A percentile compares a stretch with the other conserved stretches of the same genome.
phyloP scores from a whole-genome alignment of 805 yeast species.

The Ogataea nakhonphanomensis region DNA sequence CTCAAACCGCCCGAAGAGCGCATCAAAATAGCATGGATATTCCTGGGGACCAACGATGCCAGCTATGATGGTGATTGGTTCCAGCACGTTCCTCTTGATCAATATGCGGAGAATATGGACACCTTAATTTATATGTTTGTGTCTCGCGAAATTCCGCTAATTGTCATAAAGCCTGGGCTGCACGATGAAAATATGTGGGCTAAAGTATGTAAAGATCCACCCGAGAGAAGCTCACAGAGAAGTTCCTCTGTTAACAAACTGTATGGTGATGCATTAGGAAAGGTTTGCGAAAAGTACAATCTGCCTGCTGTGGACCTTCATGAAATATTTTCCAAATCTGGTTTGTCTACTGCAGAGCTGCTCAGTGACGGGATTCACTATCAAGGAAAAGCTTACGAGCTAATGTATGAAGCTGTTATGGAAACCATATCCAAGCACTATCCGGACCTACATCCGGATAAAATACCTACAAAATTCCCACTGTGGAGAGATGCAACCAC shows the following conservation, averaged over 20 bases:
- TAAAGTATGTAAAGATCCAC: constrained; percentile 31
- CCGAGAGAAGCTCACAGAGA: constrained; percentile 41
- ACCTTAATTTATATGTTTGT: constrained; percentile 40
- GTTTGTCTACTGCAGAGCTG: constrained; percentile 32
- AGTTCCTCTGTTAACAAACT: constrained; percentile 40
- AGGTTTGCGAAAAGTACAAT: constrained; percentile 41
- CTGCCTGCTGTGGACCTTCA: constrained; percentile 61
- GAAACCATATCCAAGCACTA: constrained; percentile 30
- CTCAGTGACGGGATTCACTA: constrained; percentile 44
- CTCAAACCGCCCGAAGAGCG: constrained; percentile 27
- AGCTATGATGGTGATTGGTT: constrained; percentile 31
- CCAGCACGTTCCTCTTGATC: constrained; percentile 45
- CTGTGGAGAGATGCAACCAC: constrained; percentile 19
- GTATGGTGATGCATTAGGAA: constrained; percentile 50
- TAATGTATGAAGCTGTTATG: constrained; percentile 34
- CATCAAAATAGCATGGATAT: constrained; percentile 48
- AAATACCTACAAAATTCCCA: constrained; percentile 21
- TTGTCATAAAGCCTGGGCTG: constrained; percentile 62
- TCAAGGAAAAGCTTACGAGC: constrained; percentile 34
- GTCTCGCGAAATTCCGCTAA: constrained; percentile 43
- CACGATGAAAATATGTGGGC: constrained; percentile 47
- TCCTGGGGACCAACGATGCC: constrained; percentile 81
- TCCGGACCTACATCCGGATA: constrained; percentile 30
- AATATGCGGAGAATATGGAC: constrained; percentile 47
- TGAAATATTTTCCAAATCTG: constrained; percentile 26